Conservation (phyloP, 495 filamentous ascomycete genomes). For the Aspergillus baeticus region DNA sequence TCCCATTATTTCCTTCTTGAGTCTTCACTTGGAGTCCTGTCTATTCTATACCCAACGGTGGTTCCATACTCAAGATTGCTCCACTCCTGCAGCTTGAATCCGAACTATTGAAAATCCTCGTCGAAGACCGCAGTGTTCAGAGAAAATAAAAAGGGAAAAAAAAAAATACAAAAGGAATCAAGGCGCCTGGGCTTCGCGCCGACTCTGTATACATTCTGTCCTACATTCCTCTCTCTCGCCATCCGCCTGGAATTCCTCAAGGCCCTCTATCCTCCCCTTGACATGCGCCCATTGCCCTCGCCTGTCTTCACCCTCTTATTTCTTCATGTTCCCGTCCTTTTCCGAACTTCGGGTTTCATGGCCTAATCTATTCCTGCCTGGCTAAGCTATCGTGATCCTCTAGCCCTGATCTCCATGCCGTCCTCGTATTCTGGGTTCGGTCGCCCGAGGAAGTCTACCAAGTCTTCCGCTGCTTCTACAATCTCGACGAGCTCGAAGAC, state of each 20-base stretch:
- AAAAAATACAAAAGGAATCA: not conserved
- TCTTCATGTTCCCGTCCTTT: constrained; percentile 21
- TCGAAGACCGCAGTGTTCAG: not conserved
- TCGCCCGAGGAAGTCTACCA: constrained; percentile 31
- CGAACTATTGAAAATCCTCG: constrained; percentile 3
- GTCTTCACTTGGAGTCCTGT: too few relatives aligned
- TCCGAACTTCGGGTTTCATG: constrained; percentile 16
- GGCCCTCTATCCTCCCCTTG: constrained; percentile 16
- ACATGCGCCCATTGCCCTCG: constrained; percentile 15
- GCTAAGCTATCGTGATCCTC: constrained; percentile 6
- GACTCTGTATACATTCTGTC: constrained; percentile 20
- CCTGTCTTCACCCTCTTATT: not conserved
- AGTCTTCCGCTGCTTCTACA: constrained; percentile 26
- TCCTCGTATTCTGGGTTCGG: constrained; percentile 23
- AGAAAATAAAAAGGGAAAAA: constrained; percentile 1
- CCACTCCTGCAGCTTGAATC: not conserved
- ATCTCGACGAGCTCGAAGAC: constrained; percentile 26
- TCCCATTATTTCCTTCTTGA: too few relatives aligned
- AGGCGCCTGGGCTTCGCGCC: constrained; percentile 1
- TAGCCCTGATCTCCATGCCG: constrained; percentile 28
- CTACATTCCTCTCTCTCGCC: constrained; percentile 18
- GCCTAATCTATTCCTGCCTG: constrained; percentile 8
- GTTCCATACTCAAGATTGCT: not conserved
- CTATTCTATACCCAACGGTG: not conserved
- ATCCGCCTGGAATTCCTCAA: constrained; percentile 8